These are phyloP conservation scores for Styphnolobium japonicum DNA, from an alignment of 306 rosid genomes.

Conservation along the genomic window DNA sequence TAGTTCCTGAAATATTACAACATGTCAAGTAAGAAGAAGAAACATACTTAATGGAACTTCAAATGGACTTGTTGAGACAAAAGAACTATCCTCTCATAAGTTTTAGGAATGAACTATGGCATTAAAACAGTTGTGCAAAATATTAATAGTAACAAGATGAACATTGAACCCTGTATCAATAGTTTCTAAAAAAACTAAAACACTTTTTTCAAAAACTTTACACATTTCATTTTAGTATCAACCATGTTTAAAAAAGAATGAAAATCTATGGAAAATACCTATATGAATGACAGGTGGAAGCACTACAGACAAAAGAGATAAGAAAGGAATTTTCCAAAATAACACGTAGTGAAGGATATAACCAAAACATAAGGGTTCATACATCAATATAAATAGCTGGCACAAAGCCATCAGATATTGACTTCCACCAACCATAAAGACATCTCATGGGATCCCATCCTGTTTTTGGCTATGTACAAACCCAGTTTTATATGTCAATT, in stretches of 20 bases:
- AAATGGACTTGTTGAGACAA: not conserved
- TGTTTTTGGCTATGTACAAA: not conserved
- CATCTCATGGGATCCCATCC: not conserved
- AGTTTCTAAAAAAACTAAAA: not conserved
- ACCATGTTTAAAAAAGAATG: not conserved
- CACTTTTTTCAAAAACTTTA: not conserved
- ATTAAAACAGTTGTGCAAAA: not conserved
- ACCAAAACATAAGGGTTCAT: not conserved
- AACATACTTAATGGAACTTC: slow-evolving; percentile 4
- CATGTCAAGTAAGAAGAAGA: slow-evolving; percentile 18
- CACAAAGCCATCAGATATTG: not conserved
- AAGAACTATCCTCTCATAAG: not conserved
- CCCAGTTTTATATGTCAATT: not conserved
- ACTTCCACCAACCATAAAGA: not conserved
- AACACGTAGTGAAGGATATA: not conserved
- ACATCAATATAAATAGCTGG: not conserved
- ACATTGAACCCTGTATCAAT: too few relatives aligned
- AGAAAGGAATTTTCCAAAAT: not conserved
- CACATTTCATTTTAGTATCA: not conserved
- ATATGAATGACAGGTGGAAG: not conserved
- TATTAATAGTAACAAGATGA: not conserved
- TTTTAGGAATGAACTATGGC: not conserved
- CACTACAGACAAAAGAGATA: not conserved
- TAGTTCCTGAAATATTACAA: slow-evolving; percentile 44
- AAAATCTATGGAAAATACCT: not conserved